phyloP scores from a whole-genome alignment of 495 filamentous ascomycete species.

The Clavariopsis aquatica region DNA sequence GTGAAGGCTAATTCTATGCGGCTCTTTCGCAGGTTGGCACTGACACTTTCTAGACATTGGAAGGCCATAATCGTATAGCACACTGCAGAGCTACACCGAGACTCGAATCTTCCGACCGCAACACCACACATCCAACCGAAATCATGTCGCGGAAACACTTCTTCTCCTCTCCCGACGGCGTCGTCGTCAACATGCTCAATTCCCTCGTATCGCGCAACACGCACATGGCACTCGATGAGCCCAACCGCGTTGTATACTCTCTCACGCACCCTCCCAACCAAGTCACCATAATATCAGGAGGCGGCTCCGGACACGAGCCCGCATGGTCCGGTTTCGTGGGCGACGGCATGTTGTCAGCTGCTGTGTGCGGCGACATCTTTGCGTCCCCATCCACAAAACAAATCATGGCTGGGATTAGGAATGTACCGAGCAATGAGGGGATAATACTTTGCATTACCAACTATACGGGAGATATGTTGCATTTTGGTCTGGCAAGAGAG shows the following conservation, averaged over 20 bases:
- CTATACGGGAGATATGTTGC: slow-evolving; percentile 66
- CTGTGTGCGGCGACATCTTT: slow-evolving; percentile 63
- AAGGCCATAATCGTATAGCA: neutral
- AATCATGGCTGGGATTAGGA: slow-evolving; percentile 58
- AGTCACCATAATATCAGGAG: slow-evolving; percentile 62
- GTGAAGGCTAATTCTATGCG: neutral
- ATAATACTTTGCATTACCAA: slow-evolving; percentile 65
- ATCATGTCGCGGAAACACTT: slow-evolving; percentile 47
- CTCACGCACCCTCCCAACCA: slow-evolving; percentile 52
- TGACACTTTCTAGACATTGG: neutral
- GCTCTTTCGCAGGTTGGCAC: neutral
- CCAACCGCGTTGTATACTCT: slow-evolving; percentile 60
- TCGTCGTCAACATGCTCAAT: slow-evolving; percentile 58
- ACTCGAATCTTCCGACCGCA: neutral
- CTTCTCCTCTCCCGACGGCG: slow-evolving; percentile 42
- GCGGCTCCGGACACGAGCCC: slow-evolving; percentile 64
- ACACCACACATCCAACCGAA: neutral
- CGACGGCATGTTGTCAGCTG: slow-evolving; percentile 60
- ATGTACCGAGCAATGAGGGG: slow-evolving; percentile 58
- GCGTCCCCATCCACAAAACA: slow-evolving; percentile 64
- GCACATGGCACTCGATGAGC: slow-evolving; percentile 56
- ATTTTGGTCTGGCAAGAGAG: slow-evolving; percentile 64
- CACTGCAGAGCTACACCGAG: neutral
- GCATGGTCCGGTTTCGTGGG: slow-evolving; percentile 67
- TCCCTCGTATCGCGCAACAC: slow-evolving; percentile 60